A percentile compares a stretch with the other conserved stretches of the same genome.
Conservation (phyloP, 2,329 filamentous ascomycete species). For the Raffaelea albimanens region DNA sequence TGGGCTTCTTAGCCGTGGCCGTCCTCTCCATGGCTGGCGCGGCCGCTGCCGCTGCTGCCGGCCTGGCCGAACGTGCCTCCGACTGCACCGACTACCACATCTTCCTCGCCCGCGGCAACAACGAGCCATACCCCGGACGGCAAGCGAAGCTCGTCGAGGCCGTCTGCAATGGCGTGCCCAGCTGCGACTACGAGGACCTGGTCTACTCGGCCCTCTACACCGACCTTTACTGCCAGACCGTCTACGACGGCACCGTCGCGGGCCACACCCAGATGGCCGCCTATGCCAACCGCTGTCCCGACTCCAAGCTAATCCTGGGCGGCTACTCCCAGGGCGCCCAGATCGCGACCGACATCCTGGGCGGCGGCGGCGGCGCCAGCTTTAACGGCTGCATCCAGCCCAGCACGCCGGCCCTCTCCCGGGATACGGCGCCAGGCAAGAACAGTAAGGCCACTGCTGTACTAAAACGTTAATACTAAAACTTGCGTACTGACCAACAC, state of each 20-base stretch:
- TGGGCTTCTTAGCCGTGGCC: too few relatives aligned
- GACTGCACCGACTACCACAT: not conserved
- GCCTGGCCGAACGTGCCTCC: too few relatives aligned
- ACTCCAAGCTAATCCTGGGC: not conserved
- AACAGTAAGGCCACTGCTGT: not conserved
- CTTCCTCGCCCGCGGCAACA: not conserved
- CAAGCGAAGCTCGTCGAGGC: not conserved
- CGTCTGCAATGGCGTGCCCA: not conserved
- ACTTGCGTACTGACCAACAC: too few relatives aligned
- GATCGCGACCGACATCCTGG: not conserved
- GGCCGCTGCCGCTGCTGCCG: too few relatives aligned
- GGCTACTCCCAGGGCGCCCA: not conserved
- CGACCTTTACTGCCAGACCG: not conserved
- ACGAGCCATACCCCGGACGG: not conserved
- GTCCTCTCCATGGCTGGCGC: too few relatives aligned
- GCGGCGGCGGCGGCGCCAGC: not conserved
- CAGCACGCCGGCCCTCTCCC: not conserved
- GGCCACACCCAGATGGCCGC: not conserved
- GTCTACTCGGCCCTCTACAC: not conserved
- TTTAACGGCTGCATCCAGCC: not conserved
- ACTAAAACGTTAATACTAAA: too few relatives aligned
- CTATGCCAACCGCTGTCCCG: not conserved
- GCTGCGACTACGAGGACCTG: not conserved
- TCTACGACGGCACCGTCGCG: not conserved
- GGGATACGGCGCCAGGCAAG: not conserved